Evolutionary conservation across 2,329 filamentous ascomycete species (phyloP), one percentile per base, ranked within the genome.

Genomic region (Ampelomyces quisqualis): DNA sequence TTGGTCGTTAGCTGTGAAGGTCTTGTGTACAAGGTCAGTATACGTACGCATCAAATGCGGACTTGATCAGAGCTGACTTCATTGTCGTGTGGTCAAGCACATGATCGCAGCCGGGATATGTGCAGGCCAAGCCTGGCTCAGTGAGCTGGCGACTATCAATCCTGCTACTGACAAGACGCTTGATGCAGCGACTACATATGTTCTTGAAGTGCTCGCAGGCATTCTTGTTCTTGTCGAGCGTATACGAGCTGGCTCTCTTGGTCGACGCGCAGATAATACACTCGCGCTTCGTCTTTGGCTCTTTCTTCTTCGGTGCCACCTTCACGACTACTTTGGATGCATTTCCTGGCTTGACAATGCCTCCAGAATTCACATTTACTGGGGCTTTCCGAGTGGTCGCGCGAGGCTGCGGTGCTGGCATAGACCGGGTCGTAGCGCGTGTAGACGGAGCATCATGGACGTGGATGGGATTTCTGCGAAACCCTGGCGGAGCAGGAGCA

Each of bases 121-220:
- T 47, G 27, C 57, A 63, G 1, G 29, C 22, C 6, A 59, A 26
- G 7, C 43, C 40, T 2, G 46, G 47, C 2, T 56, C 51, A 7
- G 15, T 17, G 3, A 63, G 42, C 7, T 49, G 41, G 5, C 47
- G 47, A 4, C 43, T 32, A 1, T 26, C 17, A 1, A 58, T 46
- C 42, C 52, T 57, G 1, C 40, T 35, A 38, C 49, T 53, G 24
- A 63, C 27, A 42, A 56, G 44, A 15, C 45, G 53, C 15, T 39
- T 34, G 11, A 62, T 37, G 39, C 58, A 62, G 2, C 15, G 2
- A n/a, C 35, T 45, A 35, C 59, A 64, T 13, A 45, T 53, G 17
- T 32, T 27, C 7, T 43, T 17, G 37, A 59, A 55, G 38, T 64
- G 59, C 21, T 40, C 28, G 36, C 59, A 62, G 2, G 35, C 20